Conservation (phyloP, 2,329 filamentous ascomycete species). For the Ceratocystiopsis minuta region DNA sequence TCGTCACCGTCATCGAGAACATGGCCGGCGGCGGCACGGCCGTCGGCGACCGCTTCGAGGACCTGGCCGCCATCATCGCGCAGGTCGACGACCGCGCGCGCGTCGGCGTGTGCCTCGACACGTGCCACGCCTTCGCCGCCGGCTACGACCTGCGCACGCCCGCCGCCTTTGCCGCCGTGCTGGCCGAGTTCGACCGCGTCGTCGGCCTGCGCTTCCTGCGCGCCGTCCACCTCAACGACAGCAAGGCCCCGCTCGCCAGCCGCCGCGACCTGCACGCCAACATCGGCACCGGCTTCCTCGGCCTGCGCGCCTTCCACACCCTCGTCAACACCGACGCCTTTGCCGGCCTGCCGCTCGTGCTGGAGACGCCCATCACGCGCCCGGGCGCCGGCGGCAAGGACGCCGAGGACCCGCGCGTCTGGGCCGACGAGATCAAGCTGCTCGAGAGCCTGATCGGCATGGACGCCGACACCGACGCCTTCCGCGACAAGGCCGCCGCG, state of each 20-base stretch:
- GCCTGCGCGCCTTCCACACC: constrained; percentile 76
- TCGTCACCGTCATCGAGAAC: constrained; percentile 79
- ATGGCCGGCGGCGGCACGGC: constrained; percentile 87
- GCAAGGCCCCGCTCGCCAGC: constrained; percentile 71
- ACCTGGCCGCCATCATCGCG: constrained; percentile 69
- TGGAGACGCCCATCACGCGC: constrained; percentile 86
- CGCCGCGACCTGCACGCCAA: constrained; percentile 86
- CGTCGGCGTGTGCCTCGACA: constrained; percentile 90
- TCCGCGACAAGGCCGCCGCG: constrained; percentile 43
- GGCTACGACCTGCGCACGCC: constrained; percentile 77
- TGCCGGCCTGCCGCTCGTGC: constrained; percentile 67
- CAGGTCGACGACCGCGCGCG: constrained; percentile 63
- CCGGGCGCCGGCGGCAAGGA: constrained; percentile 46
- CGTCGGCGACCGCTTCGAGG: constrained; percentile 69
- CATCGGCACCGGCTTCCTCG: constrained; percentile 87
- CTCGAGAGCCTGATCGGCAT: constrained; percentile 76
- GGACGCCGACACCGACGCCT: constrained; percentile 58
- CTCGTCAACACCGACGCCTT: constrained; percentile 70
- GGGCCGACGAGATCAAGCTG: constrained; percentile 89
- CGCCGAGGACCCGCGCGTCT: constrained; percentile 63
- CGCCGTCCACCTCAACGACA: constrained; percentile 87
- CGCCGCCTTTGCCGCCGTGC: constrained; percentile 51
- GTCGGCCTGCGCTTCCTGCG: constrained; percentile 67
- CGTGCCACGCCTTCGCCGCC: constrained; percentile 87
- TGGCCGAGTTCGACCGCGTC: constrained; percentile 56